phyloP scores from a whole-genome alignment of 2,329 filamentous ascomycete genomes.

The Neocucurbitaria cava region DNA sequence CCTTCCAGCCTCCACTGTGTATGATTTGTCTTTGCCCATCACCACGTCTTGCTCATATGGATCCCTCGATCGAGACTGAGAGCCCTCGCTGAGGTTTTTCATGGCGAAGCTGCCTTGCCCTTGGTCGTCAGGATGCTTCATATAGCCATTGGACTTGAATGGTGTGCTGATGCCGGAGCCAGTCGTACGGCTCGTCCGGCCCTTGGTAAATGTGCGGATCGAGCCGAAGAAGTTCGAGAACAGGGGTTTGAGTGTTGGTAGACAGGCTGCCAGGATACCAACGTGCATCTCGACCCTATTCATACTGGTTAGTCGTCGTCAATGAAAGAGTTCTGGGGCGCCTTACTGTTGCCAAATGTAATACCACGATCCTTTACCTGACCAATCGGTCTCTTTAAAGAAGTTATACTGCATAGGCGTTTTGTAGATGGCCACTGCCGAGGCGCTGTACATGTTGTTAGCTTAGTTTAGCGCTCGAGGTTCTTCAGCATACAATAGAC shows the following conservation, averaged over 20 bases:
- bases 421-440: conserved; percentile 30
- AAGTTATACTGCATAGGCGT: conserved; percentile 39
- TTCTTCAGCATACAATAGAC: conserved; percentile 42
- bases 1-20: conserved; percentile 10
- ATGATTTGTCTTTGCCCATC: conserved; percentile 15
- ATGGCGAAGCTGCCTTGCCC: conserved; percentile 10
- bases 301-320: conserved; percentile 30
- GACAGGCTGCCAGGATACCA: conserved; percentile 39
- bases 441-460: conserved; percentile 21
- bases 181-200: conserved; percentile 12
- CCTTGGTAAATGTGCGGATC: conserved; percentile 27
- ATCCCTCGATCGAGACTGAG: conserved; percentile 7
- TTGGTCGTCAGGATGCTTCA: conserved; percentile 15
- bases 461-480: neutral
- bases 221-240: conserved; percentile 32
- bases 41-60: conserved; percentile 18
- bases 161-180: conserved; percentile 17
- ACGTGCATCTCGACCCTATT: conserved; percentile 39
- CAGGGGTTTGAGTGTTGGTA: conserved; percentile 39
- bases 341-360: conserved; percentile 38
- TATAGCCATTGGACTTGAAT: conserved; percentile 26
- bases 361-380: conserved; percentile 31
- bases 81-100: conserved; percentile 17
- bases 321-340: neutral
- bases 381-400: conserved; percentile 37